phyloP scores from a whole-genome alignment of 2,329 filamentous ascomycete species.

The Bipolaris sorokiniana region DNA sequence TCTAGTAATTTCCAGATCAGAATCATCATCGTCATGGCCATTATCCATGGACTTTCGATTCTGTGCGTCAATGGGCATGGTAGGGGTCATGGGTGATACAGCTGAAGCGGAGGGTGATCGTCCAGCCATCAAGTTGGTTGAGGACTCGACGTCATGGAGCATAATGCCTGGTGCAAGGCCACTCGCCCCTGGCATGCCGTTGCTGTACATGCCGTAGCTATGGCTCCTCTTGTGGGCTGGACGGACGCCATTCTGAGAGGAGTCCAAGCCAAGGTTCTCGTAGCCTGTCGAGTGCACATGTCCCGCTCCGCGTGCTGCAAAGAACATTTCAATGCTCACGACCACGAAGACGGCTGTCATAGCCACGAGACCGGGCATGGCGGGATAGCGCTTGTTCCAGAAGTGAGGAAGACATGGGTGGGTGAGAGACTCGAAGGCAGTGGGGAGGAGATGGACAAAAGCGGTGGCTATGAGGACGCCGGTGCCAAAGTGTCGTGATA shows the following conservation, averaged over 20 bases:
- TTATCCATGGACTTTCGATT: constrained; percentile 23
- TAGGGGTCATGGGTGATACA: constrained; percentile 31
- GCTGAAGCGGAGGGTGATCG: constrained; percentile 41
- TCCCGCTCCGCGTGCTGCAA: constrained; percentile 72
- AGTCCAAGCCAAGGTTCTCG: constrained; percentile 49
- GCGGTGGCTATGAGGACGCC: constrained; percentile 51
- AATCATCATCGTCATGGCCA: constrained; percentile 37
- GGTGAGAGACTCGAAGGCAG: constrained; percentile 49
- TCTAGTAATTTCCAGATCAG: constrained; percentile 44
- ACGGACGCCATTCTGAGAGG: constrained; percentile 21
- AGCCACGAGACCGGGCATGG: constrained; percentile 50
- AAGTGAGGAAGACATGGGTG: constrained; percentile 50
- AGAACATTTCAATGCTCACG: constrained; percentile 85
- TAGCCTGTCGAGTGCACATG: constrained; percentile 64
- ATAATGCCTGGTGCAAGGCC: constrained; percentile 39
- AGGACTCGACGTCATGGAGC: constrained; percentile 41
- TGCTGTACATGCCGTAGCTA: constrained; percentile 42
- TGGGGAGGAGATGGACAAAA: constrained; percentile 51
- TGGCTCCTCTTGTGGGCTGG: constrained; percentile 40
- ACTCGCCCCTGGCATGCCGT: constrained; percentile 24
- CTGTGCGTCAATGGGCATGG: constrained; percentile 15
- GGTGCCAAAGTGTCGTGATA: constrained; percentile 50
- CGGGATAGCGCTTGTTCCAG: constrained; percentile 49
- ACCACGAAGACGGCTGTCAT: constrained; percentile 63
- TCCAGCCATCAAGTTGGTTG: constrained; percentile 42